Percentiles rank a stretch among this genome's conserved stretches.
Conservation (phyloP, 192 early-diverging fungal genomes). For the Thamnidium elegans region DNA sequence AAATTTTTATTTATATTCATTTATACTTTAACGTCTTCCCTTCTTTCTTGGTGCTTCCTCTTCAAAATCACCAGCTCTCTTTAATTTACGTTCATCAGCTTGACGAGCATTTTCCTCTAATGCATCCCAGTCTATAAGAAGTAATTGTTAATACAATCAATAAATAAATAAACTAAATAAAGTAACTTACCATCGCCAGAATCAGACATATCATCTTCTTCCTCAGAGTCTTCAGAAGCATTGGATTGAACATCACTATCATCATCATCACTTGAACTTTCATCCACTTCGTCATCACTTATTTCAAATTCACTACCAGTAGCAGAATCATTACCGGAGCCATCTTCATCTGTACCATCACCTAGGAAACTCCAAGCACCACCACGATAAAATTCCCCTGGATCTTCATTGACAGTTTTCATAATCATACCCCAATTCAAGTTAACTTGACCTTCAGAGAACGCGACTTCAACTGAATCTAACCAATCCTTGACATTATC, state of each 20-base stretch:
- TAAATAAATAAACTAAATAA: neutral
- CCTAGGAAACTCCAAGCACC: constrained; percentile 94
- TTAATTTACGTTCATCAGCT: constrained; percentile 32
- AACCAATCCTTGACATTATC: constrained; percentile 97
- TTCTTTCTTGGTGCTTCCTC: neutral
- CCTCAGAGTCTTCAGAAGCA: constrained; percentile 53
- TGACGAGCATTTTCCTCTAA: constrained; percentile 74
- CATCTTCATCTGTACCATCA: constrained; percentile 57
- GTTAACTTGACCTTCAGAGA: constrained; percentile 92
- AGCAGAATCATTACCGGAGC: constrained; percentile 51
- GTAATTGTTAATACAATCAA: neutral
- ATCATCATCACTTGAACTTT: constrained; percentile 47
- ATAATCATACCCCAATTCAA: constrained; percentile 96
- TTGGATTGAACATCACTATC: constrained; percentile 59
- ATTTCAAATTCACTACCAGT: constrained; percentile 62
- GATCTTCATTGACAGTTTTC: constrained; percentile 95
- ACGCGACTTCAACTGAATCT: constrained; percentile 87
- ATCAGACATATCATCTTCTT: constrained; percentile 60
- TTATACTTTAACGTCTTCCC: constrained; percentile 4
- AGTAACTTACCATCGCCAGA: constrained; percentile 33
- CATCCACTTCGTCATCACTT: constrained; percentile 55
- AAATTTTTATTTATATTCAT: neutral
- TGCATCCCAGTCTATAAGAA: constrained; percentile 70
- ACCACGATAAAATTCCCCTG: constrained; percentile 84
- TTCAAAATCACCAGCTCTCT: constrained; percentile 5